phyloP scores from a whole-genome alignment of 257 asterid genomes.

The Salvia rosmarinus region DNA sequence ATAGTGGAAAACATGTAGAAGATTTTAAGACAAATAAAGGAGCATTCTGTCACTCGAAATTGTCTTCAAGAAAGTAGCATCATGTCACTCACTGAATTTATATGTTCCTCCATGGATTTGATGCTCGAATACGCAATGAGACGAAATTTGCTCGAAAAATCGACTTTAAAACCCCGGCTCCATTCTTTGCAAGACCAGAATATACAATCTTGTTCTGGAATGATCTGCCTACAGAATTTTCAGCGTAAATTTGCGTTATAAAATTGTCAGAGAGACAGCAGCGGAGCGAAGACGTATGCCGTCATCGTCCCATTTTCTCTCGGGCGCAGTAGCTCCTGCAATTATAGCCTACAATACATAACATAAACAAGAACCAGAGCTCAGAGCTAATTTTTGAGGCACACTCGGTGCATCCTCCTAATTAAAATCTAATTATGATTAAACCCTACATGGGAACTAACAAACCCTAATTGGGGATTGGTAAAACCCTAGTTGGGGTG shows the following conservation, averaged over 20 bases:
- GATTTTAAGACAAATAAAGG: no score
- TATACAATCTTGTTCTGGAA: not conserved
- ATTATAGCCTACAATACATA: slow-evolving; percentile 52
- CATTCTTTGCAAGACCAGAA: no score
- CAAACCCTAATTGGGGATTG: no score
- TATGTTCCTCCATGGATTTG: not conserved
- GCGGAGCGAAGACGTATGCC: slow-evolving; percentile 90
- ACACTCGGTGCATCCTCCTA: no score
- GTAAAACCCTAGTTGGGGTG: no score
- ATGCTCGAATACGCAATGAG: not conserved
- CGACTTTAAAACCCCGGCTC: not conserved
- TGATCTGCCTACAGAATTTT: not conserved
- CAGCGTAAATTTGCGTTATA: slow-evolving; percentile 30
- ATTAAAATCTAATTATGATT: not conserved
- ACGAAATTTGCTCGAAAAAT: not conserved
- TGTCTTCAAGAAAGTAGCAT: not conserved
- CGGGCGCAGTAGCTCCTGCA: slow-evolving; percentile 90
- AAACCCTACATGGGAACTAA: not conserved
- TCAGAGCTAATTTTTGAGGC: not conserved
- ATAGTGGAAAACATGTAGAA: not conserved
- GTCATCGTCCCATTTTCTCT: slow-evolving; percentile 66
- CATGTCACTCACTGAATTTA: not conserved
- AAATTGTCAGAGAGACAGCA: slow-evolving; percentile 73
- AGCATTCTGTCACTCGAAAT: no score
- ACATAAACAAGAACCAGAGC: not conserved